Evolutionary conservation across 75 land plant genomes (phyloP).

Genomic region (Pinus tabuliformis): DNA sequence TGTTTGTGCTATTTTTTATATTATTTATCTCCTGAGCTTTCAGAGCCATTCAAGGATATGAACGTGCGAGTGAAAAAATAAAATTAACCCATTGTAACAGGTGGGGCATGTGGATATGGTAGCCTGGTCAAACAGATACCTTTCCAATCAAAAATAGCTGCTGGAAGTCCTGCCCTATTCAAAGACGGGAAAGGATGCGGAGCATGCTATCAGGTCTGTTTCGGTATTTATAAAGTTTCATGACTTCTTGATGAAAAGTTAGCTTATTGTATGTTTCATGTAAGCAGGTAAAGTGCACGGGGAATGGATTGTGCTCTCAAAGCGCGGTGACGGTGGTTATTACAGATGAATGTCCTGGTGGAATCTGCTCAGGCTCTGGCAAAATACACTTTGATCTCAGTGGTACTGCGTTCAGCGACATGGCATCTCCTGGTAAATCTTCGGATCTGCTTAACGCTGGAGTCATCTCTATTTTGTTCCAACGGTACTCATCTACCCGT

Average conservation of each 20-base stretch:
- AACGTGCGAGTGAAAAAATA: too few relatives aligned
- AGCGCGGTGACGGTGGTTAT: constrained; percentile 42
- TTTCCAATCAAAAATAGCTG: constrained; percentile 43
- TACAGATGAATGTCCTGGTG: constrained; percentile 57
- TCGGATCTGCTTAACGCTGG: constrained; percentile 44
- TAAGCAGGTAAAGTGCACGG: constrained; percentile 36
- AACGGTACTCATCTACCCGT: constrained; percentile 14
- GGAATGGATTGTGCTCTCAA: constrained; percentile 28
- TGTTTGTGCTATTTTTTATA: too few relatives aligned
- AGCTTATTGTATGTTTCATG: too few relatives aligned
- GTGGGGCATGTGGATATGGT: constrained; percentile 84
- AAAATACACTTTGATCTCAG: constrained; percentile 57
- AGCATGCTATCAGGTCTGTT: constrained; percentile 68
- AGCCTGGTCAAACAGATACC: constrained; percentile 42
- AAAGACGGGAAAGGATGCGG: constrained; percentile 74
- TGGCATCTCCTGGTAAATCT: constrained; percentile 39
- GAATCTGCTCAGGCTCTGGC: constrained; percentile 13
- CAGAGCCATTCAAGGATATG: too few relatives aligned
- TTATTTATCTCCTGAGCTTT: too few relatives aligned
- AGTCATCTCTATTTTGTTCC: constrained; percentile 23
- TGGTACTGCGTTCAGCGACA: constrained; percentile 55
- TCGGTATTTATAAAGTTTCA: too few relatives aligned
- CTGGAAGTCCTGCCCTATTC: constrained; percentile 62
- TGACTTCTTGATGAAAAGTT: too few relatives aligned
- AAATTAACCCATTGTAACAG: constrained; percentile 14